These are phyloP conservation scores for Myxozyma geophila DNA, from an alignment of 805 yeast genomes.

Conservation along the genomic window DNA sequence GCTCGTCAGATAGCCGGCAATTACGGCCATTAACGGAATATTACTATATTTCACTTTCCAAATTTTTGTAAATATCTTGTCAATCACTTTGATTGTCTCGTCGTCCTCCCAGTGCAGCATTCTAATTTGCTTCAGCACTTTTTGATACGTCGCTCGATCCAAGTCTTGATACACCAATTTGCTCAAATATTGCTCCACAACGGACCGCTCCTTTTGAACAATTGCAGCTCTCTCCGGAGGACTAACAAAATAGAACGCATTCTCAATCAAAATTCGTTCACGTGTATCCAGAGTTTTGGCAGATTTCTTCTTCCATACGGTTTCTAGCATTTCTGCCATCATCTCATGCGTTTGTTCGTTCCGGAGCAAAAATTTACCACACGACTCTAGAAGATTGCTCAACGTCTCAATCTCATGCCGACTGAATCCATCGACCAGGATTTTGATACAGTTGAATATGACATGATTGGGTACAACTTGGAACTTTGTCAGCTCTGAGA, in stretches of 20 bases:
- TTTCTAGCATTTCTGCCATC: conserved; percentile 66
- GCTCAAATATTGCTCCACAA: conserved; percentile 51
- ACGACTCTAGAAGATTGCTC: conserved; percentile 69
- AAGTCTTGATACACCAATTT: conserved; percentile 60
- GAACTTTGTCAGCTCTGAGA: conserved; percentile 78
- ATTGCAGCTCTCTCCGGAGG: conserved; percentile 50
- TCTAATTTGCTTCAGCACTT: conserved; percentile 48
- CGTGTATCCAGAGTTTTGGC: conserved; percentile 56
- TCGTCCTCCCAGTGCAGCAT: conserved; percentile 55
- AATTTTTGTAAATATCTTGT: conserved; percentile 59
- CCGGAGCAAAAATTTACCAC: conserved; percentile 68
- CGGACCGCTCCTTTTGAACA: conserved; percentile 38
- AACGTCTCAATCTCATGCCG: conserved; percentile 69
- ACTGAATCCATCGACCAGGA: conserved; percentile 57
- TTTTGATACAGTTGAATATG: conserved; percentile 72
- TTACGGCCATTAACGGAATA: conserved; percentile 54
- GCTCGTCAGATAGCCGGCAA: conserved; percentile 49
- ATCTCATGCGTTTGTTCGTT: conserved; percentile 59
- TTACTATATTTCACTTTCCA: conserved; percentile 65
- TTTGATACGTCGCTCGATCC: conserved; percentile 45
- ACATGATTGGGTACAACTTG: conserved; percentile 71
- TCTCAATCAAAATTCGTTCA: conserved; percentile 63
- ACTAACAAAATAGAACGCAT: conserved; percentile 44
- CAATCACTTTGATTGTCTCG: conserved; percentile 45
- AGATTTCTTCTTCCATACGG: conserved; percentile 56